Evolutionary conservation across 140 eudicot species (phyloP).

Genomic region (Oenanthe javanica): DNA sequence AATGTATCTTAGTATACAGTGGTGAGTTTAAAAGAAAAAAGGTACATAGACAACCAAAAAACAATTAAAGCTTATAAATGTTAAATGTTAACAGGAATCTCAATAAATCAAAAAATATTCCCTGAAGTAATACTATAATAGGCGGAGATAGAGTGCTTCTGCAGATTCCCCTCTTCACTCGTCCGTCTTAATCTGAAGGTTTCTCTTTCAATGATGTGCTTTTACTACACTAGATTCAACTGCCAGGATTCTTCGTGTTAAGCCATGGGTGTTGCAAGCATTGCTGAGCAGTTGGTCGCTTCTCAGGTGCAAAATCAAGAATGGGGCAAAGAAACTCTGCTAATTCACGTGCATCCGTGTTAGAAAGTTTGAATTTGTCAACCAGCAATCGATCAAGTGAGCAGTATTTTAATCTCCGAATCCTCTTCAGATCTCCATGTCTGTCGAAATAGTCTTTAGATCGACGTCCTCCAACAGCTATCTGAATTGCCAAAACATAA

Average conservation of each 20-base stretch:
- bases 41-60: not conserved
- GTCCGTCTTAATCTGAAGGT: slow-evolving; percentile 36
- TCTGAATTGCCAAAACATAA: slow-evolving; percentile 29
- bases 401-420: slow-evolving; percentile 71
- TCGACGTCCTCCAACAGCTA: slow-evolving; percentile 59
- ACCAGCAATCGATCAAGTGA: slow-evolving; percentile 62
- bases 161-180: slow-evolving; percentile 32
- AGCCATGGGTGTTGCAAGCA: slow-evolving; percentile 96
- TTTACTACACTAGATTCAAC: slow-evolving; percentile 32
- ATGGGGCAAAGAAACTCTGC: slow-evolving; percentile 71
- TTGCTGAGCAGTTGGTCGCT: slow-evolving; percentile 90
- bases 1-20: not conserved
- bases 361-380: slow-evolving; percentile 59
- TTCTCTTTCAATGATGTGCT: slow-evolving; percentile 38
- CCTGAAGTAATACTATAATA: slow-evolving; percentile 21
- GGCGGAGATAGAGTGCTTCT: slow-evolving; percentile 24
- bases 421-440: slow-evolving; percentile 91
- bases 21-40: not conserved
- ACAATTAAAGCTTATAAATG: slow-evolving; percentile 1
- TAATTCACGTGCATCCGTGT: slow-evolving; percentile 62
- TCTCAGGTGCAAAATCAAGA: slow-evolving; percentile 83
- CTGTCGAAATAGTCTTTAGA: slow-evolving; percentile 94
- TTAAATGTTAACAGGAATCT: slow-evolving; percentile 28
- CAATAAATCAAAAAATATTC: slow-evolving; percentile 25
- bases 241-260: slow-evolving; percentile 17